phyloP scores from a whole-genome alignment of 371 early-diverging fungal species.

The Rhizopus stolonifer region DNA sequence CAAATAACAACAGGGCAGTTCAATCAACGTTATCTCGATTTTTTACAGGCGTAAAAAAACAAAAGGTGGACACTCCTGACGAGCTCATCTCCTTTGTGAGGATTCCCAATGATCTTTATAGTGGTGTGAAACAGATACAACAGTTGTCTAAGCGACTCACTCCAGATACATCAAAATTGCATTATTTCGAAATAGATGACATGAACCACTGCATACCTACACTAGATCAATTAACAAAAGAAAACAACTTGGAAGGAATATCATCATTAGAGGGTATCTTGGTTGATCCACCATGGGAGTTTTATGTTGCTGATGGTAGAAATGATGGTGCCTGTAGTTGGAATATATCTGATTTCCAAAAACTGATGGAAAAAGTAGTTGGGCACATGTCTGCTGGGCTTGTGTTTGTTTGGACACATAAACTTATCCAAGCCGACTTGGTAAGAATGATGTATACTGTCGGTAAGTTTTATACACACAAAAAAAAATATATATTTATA shows the following conservation, averaged over 20 bases:
- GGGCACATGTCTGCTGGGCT: constrained; percentile 56
- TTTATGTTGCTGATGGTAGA: constrained; percentile 53
- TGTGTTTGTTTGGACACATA: constrained; percentile 65
- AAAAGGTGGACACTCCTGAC: constrained; percentile 45
- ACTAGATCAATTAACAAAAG: constrained; percentile 20
- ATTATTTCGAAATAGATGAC: constrained; percentile 15
- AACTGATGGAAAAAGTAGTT: constrained; percentile 48
- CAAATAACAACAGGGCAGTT: neutral
- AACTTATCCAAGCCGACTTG: constrained; percentile 57
- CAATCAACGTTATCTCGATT: constrained; percentile 42
- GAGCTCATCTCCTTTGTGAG: constrained; percentile 36
- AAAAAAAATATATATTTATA: neutral
- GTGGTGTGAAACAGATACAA: constrained; percentile 40
- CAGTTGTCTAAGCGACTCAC: constrained; percentile 10
- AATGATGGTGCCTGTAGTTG: constrained; percentile 50
- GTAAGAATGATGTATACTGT: constrained; percentile 57
- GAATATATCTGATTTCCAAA: constrained; percentile 33
- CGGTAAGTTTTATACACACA: constrained; percentile 29
- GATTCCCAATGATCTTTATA: constrained; percentile 45
- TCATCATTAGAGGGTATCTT: constrained; percentile 53
- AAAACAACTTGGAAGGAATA: neutral
- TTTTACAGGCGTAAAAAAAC: constrained; percentile 44
- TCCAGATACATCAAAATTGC: constrained; percentile 2
- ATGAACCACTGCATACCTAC: constrained; percentile 30
- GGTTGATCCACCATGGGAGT: constrained; percentile 68